A percentile compares a stretch with the other conserved stretches of the same genome.
These are phyloP conservation scores for Elaeis guineensis DNA, from an alignment of 176 grass and related monocot genomes.

Conservation along the genomic window DNA sequence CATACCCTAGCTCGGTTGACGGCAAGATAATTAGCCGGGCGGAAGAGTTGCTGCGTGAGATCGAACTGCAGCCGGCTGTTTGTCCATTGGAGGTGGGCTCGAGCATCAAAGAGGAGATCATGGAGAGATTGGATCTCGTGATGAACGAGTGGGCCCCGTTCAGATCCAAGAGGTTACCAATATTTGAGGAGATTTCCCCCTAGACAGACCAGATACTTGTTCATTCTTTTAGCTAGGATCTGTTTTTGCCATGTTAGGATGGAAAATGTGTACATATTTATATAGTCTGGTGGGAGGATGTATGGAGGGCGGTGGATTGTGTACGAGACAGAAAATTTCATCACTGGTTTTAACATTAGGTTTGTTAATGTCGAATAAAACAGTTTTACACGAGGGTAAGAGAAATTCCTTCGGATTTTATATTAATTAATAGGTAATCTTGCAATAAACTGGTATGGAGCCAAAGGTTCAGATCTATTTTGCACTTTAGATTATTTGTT, in stretches of 20 bases:
- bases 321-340: too few relatives aligned
- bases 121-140: slow-evolving; percentile 55
- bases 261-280: background rate
- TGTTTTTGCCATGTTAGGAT: background rate
- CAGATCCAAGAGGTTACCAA: slow-evolving; percentile 69
- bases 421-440: too few relatives aligned
- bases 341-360: too few relatives aligned
- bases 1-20: slow-evolving; percentile 37
- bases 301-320: too few relatives aligned
- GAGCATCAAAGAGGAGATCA: slow-evolving; percentile 44
- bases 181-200: slow-evolving; percentile 83
- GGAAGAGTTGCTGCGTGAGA: slow-evolving; percentile 48
- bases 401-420: too few relatives aligned
- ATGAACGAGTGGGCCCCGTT: slow-evolving; percentile 62
- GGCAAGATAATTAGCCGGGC: slow-evolving; percentile 42
- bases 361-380: too few relatives aligned
- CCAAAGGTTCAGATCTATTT: too few relatives aligned
- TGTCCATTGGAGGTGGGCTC: slow-evolving; percentile 21
- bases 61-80: slow-evolving; percentile 7
- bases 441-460: too few relatives aligned
- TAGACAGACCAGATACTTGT: slow-evolving; percentile 76
- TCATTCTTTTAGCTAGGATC: slow-evolving; percentile 24
- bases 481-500: too few relatives aligned
- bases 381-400: too few relatives aligned
- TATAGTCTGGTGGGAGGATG: too few relatives aligned